Base-by-base conservation (phyloP, 805 yeast species). In the Saccharomyces mikatae region DNA sequence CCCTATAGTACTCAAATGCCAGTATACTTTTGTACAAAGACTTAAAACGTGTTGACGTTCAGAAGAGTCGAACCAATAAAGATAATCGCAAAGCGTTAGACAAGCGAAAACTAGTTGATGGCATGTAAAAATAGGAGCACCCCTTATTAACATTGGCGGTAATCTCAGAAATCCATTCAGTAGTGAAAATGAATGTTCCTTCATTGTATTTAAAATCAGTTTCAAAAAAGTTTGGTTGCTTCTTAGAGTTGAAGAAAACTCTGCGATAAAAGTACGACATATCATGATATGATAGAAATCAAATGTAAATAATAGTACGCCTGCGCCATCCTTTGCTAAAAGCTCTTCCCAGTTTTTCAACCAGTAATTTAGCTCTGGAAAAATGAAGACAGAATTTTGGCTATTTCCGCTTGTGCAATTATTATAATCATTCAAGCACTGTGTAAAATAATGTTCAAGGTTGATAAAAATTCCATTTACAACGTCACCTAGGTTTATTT, bases 1-100 rank as follows among this genome's bases (percentile, higher is more conserved):
- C 1, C 85, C 85, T 56, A 80, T 76, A 29, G 79, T 75, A 56
- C 78, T 80, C 56, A 82, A 65, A 58, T 79, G 82, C 85, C 85
- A 82, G 57, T 81, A 82, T 8, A 79, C 75, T 53, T 73, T 73
- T 0, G 84, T 75, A 47, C 82, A 79, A 10, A 80, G 62, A 56
- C 71, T 78, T 47, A 81, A 60, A 1, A 79, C 63, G 54, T 67
- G 71, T 24, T 73, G 73, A 52, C 72, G 74, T 54, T 76, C 76
- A n/a, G 70, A 63, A 6, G 65, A 62, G 32, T 69, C 68, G 66
- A 76, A 73, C 57, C 70, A 64, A 50, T 69, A 70, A 17, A 80
- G 63, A 56, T 71, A 75, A 49, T 80, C 82, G 60, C 80, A 77
- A 26, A 82, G 65, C 0, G 82, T 76, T 41, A 80, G 61, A 60